Evolutionary conservation across 2,329 filamentous ascomycete genomes (phyloP), one percentile per base, ranked within the genome.

Genomic region (Arthrobotrys sinensis): DNA sequence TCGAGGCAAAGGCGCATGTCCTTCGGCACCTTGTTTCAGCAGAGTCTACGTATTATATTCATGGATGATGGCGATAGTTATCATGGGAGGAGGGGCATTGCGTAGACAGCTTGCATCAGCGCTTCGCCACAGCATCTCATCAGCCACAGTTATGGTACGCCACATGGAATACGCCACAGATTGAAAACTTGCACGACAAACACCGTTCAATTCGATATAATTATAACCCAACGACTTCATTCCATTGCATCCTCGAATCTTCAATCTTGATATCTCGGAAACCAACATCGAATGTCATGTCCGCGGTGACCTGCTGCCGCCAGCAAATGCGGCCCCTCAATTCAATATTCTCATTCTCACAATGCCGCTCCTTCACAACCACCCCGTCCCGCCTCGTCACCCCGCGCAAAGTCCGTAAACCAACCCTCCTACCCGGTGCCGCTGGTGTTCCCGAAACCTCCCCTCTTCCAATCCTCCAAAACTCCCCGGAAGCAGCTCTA

Each of bases 401-500:
- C 45, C 60, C 76, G 19, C 66, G 46, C 43, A 65, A 55, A 45
- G 53, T 77, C 52, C 80, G 80, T 53, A 82, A 83, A 75, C 84
- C 86, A 67, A 80, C 82, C 43, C 86, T 87, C 80, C 86, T 87
- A 79, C 90, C 91, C 82, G 87, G 87, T 83, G 89, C 89, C n/a
- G 86, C 89, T 81, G 87, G 87, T 79, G 85, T 85, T n/a, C 83
- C 83, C 4, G 87, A 86, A 50, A 85, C 85, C 81, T 82, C 84
- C 43, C 83, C 86, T 34, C 85, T 85, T 5, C 75, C 75, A 0
- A 83, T 88, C n/a, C 86, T 91, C 40, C 85, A 87, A 70, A 86
- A 88, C 72, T 88, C 88, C 8, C 86, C 87, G 7, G 86, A 87
- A 2, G 89, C 88, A n/a, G 90, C 90, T 1, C 86, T 90, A 70